Percentiles rank a stretch among this genome's conserved stretches.
Conservation (phyloP, 2,329 filamentous ascomycete genomes). For the Fusarium irregulare region DNA sequence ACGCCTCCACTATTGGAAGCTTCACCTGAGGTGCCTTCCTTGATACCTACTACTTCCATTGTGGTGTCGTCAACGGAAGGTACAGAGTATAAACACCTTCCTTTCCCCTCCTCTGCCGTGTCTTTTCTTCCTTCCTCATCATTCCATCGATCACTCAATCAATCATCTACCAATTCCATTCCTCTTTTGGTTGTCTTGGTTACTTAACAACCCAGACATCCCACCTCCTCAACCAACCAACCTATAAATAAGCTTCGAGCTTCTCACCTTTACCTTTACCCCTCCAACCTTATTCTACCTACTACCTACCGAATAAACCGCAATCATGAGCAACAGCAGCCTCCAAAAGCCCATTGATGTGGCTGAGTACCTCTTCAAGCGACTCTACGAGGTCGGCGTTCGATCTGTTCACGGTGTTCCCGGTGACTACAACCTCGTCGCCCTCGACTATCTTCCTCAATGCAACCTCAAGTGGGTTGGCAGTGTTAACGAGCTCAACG, state of each 20-base stretch:
- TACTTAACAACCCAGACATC: slow-evolving; percentile 30
- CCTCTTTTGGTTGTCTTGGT: slow-evolving; percentile 37
- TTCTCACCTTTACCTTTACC: slow-evolving; percentile 10
- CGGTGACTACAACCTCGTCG: slow-evolving; percentile 77
- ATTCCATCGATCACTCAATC: slow-evolving; percentile 33
- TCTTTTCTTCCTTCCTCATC: slow-evolving; percentile 36
- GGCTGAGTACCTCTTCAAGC: slow-evolving; percentile 74
- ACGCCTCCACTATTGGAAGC: slow-evolving; percentile 5
- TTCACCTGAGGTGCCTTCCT: slow-evolving; percentile 1
- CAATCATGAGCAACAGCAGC: slow-evolving; percentile 40
- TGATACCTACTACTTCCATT: neutral
- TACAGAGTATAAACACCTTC: slow-evolving; percentile 41
- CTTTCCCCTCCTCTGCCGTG: slow-evolving; percentile 29
- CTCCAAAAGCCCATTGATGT: slow-evolving; percentile 67
- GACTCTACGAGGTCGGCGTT: slow-evolving; percentile 72
- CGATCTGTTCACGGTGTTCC: slow-evolving; percentile 76
- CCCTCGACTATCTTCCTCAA: slow-evolving; percentile 73
- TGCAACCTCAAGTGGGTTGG: slow-evolving; percentile 72
- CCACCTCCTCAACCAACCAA: neutral
- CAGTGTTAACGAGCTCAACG: slow-evolving; percentile 79
- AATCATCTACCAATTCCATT: slow-evolving; percentile 29
- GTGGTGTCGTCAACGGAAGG: slow-evolving; percentile 23
- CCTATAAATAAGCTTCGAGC: slow-evolving; percentile 24
- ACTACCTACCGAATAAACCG: slow-evolving; percentile 2
- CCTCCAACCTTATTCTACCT: slow-evolving; percentile 15